Conservation (phyloP, 169 alveolate genomes). For the Miamiensis avidus region DNA sequence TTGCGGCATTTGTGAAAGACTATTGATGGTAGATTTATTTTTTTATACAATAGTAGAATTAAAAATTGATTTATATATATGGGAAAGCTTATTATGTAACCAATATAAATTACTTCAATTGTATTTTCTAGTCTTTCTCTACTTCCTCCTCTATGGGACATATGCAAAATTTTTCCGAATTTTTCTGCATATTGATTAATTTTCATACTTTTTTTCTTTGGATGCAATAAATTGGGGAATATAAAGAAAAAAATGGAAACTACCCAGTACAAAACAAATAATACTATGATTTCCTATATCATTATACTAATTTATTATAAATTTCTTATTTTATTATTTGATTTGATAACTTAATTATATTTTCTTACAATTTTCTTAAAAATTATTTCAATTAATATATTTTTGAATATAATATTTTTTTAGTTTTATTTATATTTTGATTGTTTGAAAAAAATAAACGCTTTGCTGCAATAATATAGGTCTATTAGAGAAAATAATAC, state of each 20-base stretch:
- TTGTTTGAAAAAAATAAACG: too few species aligned
- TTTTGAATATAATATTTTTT: too few species aligned
- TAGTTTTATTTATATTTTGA: neutral
- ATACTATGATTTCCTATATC: neutral
- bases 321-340: too few species aligned
- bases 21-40: too few species aligned
- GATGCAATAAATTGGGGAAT: neutral
- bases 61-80: neutral
- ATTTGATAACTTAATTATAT: too few species aligned
- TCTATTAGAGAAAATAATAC: too few species aligned
- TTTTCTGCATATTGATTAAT: neutral
- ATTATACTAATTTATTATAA: too few species aligned
- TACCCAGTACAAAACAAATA: too few species aligned
- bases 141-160: conserved; percentile 65
- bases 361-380: neutral
- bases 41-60: neutral
- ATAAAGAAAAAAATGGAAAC: neutral
- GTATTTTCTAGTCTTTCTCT: conserved; percentile 62
- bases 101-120: conserved; percentile 38
- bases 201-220: too few species aligned
- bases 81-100: neutral
- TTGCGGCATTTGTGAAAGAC: neutral
- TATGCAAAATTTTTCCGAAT: conserved; percentile 2
- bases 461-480: too few species aligned
- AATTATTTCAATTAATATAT: too few species aligned